Conservation (phyloP, 352 stramenopile genomes). For the Phytopythium aichiense region DNA sequence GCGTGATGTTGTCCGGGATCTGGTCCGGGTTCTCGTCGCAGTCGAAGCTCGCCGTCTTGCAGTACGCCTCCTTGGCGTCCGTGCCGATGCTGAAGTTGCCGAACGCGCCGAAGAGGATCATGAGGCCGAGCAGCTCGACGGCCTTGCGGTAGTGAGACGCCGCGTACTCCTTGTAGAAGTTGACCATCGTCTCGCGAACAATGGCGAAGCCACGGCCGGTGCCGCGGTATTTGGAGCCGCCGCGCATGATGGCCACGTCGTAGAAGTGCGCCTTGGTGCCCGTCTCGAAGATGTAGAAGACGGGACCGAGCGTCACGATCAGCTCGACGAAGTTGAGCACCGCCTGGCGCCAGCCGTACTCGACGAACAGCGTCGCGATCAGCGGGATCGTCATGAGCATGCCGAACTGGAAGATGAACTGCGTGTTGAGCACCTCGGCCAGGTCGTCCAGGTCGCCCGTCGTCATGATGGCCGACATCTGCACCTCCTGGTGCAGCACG, state of each 20-base stretch:
- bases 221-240: slow-evolving; percentile 82
- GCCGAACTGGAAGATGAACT: slow-evolving; percentile 89
- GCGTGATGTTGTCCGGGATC: slow-evolving; percentile 65
- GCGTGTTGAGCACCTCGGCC: slow-evolving; percentile 75
- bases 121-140: slow-evolving; percentile 71
- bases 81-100: slow-evolving; percentile 79
- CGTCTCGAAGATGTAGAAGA: slow-evolving; percentile 89
- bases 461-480: slow-evolving; percentile 72
- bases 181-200: slow-evolving; percentile 77
- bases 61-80: slow-evolving; percentile 49
- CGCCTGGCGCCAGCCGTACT: slow-evolving; percentile 81
- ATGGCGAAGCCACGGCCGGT: slow-evolving; percentile 85
- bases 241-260: slow-evolving; percentile 82
- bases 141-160: slow-evolving; percentile 81
- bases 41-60: slow-evolving; percentile 38
- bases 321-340: slow-evolving; percentile 80
- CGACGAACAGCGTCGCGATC: slow-evolving; percentile 78
- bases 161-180: slow-evolving; percentile 86
- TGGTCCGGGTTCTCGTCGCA: slow-evolving; percentile 45
- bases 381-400: slow-evolving; percentile 87
- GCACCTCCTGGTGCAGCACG: slow-evolving; percentile 65
- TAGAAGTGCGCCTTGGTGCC: slow-evolving; percentile 85
- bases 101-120: slow-evolving; percentile 79
- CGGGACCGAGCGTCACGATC: slow-evolving; percentile 71
- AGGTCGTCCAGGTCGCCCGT: slow-evolving; percentile 70